Evolutionary conservation across 2,329 filamentous ascomycete species (phyloP).

Genomic region (Diaporthe aspalathi): DNA sequence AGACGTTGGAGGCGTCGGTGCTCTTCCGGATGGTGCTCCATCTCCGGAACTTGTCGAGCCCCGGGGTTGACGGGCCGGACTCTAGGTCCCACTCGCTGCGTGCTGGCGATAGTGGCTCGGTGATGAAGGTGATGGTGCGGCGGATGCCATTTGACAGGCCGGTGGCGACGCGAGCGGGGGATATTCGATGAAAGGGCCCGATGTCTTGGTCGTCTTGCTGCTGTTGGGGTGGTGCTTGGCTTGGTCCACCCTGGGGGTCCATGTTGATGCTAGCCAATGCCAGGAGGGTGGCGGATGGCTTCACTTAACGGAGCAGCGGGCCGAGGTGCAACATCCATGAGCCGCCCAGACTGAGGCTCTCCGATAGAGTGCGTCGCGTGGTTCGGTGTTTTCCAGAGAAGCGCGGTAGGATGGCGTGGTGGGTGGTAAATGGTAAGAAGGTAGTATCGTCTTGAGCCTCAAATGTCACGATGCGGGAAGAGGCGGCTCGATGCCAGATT

Average conservation of each 20-base stretch:
- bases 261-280: slow-evolving; percentile 1
- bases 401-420: too few species aligned
- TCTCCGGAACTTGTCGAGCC: slow-evolving; percentile 28
- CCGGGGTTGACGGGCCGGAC: slow-evolving; percentile 3
- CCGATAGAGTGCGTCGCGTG: too few species aligned
- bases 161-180: slow-evolving; percentile 4
- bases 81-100: slow-evolving; percentile 30
- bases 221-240: too few species aligned
- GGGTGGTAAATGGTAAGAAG: too few species aligned
- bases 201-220: neutral
- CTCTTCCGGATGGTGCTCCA: slow-evolving; percentile 31
- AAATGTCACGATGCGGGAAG: neutral
- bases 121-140: slow-evolving; percentile 30
- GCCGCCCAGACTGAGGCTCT: neutral
- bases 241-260: slow-evolving; percentile 2
- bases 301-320: neutral
- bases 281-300: slow-evolving; percentile 11
- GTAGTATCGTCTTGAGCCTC: neutral
- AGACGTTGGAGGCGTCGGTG: neutral
- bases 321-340: neutral
- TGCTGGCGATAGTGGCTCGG: slow-evolving; percentile 32
- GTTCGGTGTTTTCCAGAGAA: neutral
- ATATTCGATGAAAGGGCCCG: slow-evolving; percentile 1
- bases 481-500: neutral
- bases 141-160: slow-evolving; percentile 4